Evolutionary conservation across 257 asterid genomes (phyloP), one percentile per base, ranked within the genome.

Genomic region (Forsythia viridissima): DNA sequence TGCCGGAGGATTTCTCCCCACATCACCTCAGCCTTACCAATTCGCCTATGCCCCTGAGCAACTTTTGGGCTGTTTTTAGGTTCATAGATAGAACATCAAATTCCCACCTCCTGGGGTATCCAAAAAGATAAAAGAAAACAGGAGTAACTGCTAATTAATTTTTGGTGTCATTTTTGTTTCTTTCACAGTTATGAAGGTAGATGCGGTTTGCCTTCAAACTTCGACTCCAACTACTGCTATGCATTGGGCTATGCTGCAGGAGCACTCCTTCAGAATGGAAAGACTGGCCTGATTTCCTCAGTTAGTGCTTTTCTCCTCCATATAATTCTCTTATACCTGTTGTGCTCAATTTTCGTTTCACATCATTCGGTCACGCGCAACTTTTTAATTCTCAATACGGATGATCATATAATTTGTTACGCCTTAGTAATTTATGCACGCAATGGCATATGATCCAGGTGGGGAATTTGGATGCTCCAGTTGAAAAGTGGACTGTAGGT

Each of bases 181-280:
- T 69, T 24, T 74, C 71, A 34, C 80, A 89, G 96, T 38, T 91
- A 91, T 30, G 96, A 91, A 82, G 93, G 97, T 83, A 90, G 99
- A 79, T 96, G 99, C 75, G 99, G 99, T 40, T 84, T 96, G 84
- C 99, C 98, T 44, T 96, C 98, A 12, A 96, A 91, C 76, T 96
- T 96, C 80, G 99, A 91, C 77, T 72, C 96, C 66, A 82, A 89
- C 71, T 89, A 91, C 83, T 91, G 96, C 84, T 89, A 88, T 40
- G 91, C 96, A 6, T 83, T 89, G 87, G 96, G 96, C 38, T 89
- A 77, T 43, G 84, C 78, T 74, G 87, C 87, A 8, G 87, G 87
- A 34, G 87, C 77, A 10, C 82, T 84, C 13, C 82, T 84, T 46
- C 82, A 74, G 41, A 80, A 80, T 36, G 87, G 84, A 11, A 80